Base-by-base conservation (phyloP, 2,329 filamentous ascomycete genomes). In the Exophiala lecanii-corni region DNA sequence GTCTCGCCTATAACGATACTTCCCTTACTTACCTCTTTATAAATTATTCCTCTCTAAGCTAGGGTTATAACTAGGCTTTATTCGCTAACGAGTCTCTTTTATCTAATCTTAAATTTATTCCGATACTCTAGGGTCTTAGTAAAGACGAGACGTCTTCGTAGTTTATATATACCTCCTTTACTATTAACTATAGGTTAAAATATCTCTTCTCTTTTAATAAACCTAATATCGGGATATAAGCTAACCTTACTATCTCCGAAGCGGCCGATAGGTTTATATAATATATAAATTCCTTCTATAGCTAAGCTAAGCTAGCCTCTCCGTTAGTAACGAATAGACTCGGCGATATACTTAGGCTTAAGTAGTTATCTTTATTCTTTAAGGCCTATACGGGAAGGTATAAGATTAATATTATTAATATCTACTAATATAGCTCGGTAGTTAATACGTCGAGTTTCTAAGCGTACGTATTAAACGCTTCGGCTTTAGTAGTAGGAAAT, bases 131-230 rank as follows among this genome's bases (percentile, higher is more conserved):
- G 37, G 37, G 26, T 32, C 37, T 40, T 15, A 16, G 25, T 40
- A 25, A 40, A 32, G 62, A 62, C 43, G 57, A 61, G 56, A 62
- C 66, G 49, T 51, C 47, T 36, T 52, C 46, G 41, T 70, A 65
- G 65, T 36, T 53, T 21, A 39, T 53, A 6, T 56, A 59, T 43
- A 58, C 65, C 47, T 47, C 59, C 28, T 57, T 54, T 9, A 57
- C 59, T 12, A 56, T 68, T 9, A 49, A 51, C 30, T 56, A 55
- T 21, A 64, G 62, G 35, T 58, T 55, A 50, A 52, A 45, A 19
- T 60, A 66, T 47, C 56, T 70, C 38, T 51, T 70, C 38, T 66
- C 63, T 30, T 70, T 70, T 60, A 70, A 70, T 55, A 67, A 70
- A 53, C 67, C 67, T 31, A 67, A 70, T 51, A 55, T 56, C 13